phyloP scores from a whole-genome alignment of 169 alveolate genomes.

The Perkinsus olseni region DNA sequence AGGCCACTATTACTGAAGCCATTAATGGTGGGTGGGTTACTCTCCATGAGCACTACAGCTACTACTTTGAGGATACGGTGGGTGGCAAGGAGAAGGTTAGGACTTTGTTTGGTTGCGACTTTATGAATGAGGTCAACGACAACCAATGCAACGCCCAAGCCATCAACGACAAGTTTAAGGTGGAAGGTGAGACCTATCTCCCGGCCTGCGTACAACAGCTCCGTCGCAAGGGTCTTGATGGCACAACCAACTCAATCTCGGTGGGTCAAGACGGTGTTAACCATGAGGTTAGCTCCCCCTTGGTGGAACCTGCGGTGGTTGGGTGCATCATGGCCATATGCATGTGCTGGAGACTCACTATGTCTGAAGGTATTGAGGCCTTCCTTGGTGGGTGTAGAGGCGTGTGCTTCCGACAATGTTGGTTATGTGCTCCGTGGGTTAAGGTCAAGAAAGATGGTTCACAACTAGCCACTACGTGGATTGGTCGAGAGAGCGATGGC shows the following conservation, averaged over 20 bases:
- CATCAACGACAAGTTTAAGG: background rate
- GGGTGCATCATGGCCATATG: background rate
- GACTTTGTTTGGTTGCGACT: no score
- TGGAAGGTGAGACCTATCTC: background rate
- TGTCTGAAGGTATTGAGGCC: background rate
- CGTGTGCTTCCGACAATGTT: background rate
- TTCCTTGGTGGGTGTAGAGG: background rate
- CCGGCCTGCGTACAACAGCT: background rate
- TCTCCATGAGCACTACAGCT: no score
- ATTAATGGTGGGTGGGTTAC: no score
- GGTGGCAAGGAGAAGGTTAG: no score
- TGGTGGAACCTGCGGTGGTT: background rate
- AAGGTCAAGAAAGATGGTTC: background rate
- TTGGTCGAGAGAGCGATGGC: background rate
- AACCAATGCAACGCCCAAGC: no score
- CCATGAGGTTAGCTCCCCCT: background rate
- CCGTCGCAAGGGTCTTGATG: background rate
- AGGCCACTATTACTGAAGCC: no score
- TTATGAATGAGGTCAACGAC: no score
- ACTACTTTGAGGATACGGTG: no score
- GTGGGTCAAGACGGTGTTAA: background rate
- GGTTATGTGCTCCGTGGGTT: background rate
- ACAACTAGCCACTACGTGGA: background rate
- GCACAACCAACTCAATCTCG: background rate
- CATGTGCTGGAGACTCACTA: background rate